phyloP scores from a whole-genome alignment of 2,329 filamentous ascomycete species.

The Piedraia hortae region DNA sequence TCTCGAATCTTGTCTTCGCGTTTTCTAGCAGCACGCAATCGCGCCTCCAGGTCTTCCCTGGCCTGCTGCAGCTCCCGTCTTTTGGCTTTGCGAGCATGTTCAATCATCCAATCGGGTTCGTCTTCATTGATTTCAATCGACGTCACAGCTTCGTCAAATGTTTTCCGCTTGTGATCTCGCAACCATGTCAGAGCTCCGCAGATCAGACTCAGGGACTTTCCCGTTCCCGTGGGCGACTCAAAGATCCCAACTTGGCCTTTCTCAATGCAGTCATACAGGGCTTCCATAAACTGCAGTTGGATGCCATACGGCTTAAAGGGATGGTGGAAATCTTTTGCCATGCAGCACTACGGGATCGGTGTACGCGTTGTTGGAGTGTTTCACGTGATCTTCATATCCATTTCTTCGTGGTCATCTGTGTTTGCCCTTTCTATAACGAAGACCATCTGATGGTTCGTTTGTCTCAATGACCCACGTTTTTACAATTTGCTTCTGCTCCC shows the following conservation, averaged over 20 bases:
- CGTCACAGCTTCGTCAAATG: conserved; percentile 27
- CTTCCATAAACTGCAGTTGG: conserved; percentile 65
- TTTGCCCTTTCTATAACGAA: conserved; percentile 18
- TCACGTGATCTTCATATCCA: not conserved
- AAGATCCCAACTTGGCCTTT: conserved; percentile 62
- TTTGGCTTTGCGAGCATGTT: conserved; percentile 44
- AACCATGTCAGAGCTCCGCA: conserved; percentile 78
- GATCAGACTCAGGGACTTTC: conserved; percentile 77
- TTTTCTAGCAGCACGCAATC: conserved; percentile 32
- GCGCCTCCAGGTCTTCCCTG: conserved; percentile 47
- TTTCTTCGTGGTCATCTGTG: conserved; percentile 12
- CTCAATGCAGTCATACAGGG: conserved; percentile 54
- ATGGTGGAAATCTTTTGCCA: conserved; percentile 57
- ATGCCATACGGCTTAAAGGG: conserved; percentile 72
- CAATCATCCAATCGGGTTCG: conserved; percentile 63
- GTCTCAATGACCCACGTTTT: conserved; percentile 37
- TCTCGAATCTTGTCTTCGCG: conserved; percentile 33
- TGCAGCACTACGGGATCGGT: no score
- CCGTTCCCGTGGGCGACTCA: conserved; percentile 67
- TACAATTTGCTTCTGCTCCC: conserved; percentile 40
- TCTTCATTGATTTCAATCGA: conserved; percentile 25
- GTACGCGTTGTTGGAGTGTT: not conserved
- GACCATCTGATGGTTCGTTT: conserved; percentile 7
- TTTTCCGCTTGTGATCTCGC: conserved; percentile 44
- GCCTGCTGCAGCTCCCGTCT: conserved; percentile 35